Percentiles rank a stretch among this genome's conserved stretches.
These are phyloP conservation scores for Leptographium flavum DNA, from an alignment of 2,329 filamentous ascomycete genomes.

Conservation along the genomic window DNA sequence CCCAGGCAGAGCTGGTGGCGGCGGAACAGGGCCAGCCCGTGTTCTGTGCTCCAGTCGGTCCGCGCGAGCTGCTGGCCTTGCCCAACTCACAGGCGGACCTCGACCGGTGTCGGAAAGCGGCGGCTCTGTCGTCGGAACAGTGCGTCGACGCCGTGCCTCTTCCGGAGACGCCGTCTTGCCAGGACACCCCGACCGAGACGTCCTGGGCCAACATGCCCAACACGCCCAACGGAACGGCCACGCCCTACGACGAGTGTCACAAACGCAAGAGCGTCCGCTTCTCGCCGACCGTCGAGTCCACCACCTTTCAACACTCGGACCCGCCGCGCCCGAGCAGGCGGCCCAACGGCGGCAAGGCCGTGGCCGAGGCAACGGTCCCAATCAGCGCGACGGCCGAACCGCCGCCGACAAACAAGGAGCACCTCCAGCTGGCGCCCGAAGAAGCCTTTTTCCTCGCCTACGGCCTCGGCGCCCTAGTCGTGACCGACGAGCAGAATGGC, in stretches of 20 bases:
- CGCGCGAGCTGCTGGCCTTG: constrained; percentile 33
- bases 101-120: neutral
- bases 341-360: neutral
- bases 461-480: constrained; percentile 56
- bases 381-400: neutral
- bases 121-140: too few species aligned
- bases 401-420: constrained; percentile 45
- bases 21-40: too few species aligned
- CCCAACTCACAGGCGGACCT: constrained; percentile 39
- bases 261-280: constrained; percentile 57
- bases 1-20: neutral
- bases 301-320: constrained; percentile 40
- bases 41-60: constrained; percentile 26
- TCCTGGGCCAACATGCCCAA: neutral
- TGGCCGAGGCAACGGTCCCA: neutral
- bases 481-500: constrained; percentile 37
- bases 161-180: too few species aligned
- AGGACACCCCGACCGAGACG: neutral
- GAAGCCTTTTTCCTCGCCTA: constrained; percentile 88
- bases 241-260: neutral
- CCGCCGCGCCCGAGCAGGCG: constrained; percentile 21
- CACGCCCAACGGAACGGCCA: neutral
- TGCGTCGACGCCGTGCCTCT: too few species aligned
- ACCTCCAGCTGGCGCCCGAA: constrained; percentile 81
- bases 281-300: constrained; percentile 51